Evolutionary conservation across 805 yeast species (phyloP), one percentile per base, ranked within the genome.

Genomic region (Deakozyma indianensis): DNA sequence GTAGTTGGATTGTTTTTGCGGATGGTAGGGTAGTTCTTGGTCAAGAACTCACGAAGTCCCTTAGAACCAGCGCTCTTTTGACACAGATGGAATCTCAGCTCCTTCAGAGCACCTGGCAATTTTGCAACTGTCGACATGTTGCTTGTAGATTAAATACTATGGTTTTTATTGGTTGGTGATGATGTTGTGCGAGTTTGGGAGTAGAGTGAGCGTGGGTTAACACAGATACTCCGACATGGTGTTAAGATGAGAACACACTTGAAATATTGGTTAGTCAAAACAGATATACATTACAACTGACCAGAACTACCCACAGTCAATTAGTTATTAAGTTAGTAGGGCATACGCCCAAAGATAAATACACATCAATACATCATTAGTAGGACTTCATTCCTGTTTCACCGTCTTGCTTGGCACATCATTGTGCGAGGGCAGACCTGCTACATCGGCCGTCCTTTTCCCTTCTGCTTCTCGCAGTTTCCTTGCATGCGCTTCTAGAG

Each of bases 71-170:
- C 75, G n/a, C 83, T 82, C n/a, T 80, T 71, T 63, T 82, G 92
- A 25, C 86, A 80, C 51, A 84, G 69, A 58, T 84, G 86, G 65
- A 83, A 81, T 63, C 95, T 75, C 57, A 85, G 70, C 68, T 85
- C 95, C 60, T 71, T 83, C 52, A 84, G 71, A 9, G 83, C 73
- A 47, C 53, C 57, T 2, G 75, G 68, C 29, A 71, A 59, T 22
- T 56, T 57, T 14, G 38, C 38, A 25, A 25, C 28, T 5, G 18
- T 11, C 38, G 38, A 32, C 38, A 32, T 32, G 11, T 32, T 32
- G 11, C 7, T 14, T 32, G 38, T 32, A 32, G 18, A 32, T n/a
- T 9, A 5, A 32, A n/a, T 32, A 20, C 5, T 32, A n/a, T 32
- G 38, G 18, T 14, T 32, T 32, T 32, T 32, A 32, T 32, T 32